phyloP scores from a whole-genome alignment of 2,329 filamentous ascomycete genomes.

The Mycocentrospora acerina region DNA sequence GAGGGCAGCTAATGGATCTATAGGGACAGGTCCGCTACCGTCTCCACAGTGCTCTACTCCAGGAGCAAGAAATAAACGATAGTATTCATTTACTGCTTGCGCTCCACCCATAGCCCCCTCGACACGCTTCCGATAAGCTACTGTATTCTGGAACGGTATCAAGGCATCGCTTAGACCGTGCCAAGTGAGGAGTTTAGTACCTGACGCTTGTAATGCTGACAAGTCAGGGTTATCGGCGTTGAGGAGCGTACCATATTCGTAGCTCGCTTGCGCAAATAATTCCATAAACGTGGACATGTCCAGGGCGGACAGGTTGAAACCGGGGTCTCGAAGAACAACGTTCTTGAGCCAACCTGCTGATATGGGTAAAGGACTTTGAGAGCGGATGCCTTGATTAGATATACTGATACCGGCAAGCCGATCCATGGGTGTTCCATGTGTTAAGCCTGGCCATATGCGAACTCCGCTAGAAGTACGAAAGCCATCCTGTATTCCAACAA shows the following conservation, averaged over 20 bases:
- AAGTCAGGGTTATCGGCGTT: slow-evolving; percentile 27
- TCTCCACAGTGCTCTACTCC: slow-evolving; percentile 28
- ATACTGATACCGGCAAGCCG: slow-evolving; percentile 14
- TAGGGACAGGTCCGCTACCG: slow-evolving; percentile 20
- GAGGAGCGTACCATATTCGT: slow-evolving; percentile 24
- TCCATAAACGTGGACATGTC: slow-evolving; percentile 14
- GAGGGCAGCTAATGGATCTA: slow-evolving; percentile 20
- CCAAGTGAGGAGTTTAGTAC: slow-evolving; percentile 31
- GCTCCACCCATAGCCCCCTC: slow-evolving; percentile 28
- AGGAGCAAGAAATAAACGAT: slow-evolving; percentile 34
- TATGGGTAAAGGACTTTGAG: slow-evolving; percentile 17
- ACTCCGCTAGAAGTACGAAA: slow-evolving; percentile 11
- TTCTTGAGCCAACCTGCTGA: slow-evolving; percentile 20
- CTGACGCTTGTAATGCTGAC: slow-evolving; percentile 19
- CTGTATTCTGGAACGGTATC: slow-evolving; percentile 28
- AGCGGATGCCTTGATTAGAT: slow-evolving; percentile 15
- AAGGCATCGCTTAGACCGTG: slow-evolving; percentile 29
- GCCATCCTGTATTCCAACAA: slow-evolving; percentile 19
- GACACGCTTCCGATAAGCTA: slow-evolving; percentile 24
- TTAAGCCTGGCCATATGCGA: slow-evolving; percentile 14
- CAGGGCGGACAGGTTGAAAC: slow-evolving; percentile 15
- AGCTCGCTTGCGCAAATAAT: slow-evolving; percentile 19
- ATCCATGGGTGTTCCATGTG: slow-evolving; percentile 13
- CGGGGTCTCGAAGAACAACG: slow-evolving; percentile 15
- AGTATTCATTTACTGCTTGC: slow-evolving; percentile 27